Evolutionary conservation across 1,284 basidiomycete genomes (phyloP), one percentile per base, ranked within the genome.

Genomic region (Marasmius oreades): DNA sequence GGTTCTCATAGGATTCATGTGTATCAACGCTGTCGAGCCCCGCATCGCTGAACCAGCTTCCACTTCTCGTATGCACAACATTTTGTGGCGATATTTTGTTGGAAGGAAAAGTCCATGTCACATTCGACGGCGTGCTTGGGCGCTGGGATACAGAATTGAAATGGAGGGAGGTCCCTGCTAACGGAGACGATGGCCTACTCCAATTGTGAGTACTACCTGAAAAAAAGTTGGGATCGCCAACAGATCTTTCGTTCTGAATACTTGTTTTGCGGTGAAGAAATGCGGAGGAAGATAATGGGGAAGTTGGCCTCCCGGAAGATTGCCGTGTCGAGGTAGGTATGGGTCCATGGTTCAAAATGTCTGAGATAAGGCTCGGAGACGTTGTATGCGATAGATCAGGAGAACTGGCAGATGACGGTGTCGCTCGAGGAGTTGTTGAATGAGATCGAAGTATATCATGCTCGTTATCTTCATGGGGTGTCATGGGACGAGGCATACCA

Each of bases 401-500:
- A 11, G 37, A 24, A 39, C 23, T 47, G 34, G 51, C 20, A 18
- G 51, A 44, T 18, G 56, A 76, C 64, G 88, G 84, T 23, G 82
- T 84, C 16, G 90, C 89, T 58, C 90, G 85, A 55, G 90, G 90
- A 2, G 90, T 92, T 20, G 85, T 86, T 5, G 87, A 87, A 65
- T 82, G 79, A n/a, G 88, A 87, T 26, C 86, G 81, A 62, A 80
- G 78, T 57, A 90, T 87, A 56, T 91, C 89, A 43, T 77, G 66
- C 54, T 90, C 89, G 50, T 81, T 70, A 59, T 62, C 59, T 34
- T 89, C 86, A 57, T 82, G 82, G 22, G 90, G 90, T 10, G 90
- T 92, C 85, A 92, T 90, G 12, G 90, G 90, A 47, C 90, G 77
- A 33, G 88, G 88, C 90, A 92, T 92, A 5, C 90, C 90, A 36